Evolutionary conservation across 2,329 filamentous ascomycete species (phyloP).

Genomic region (Colletotrichum sp.): DNA sequence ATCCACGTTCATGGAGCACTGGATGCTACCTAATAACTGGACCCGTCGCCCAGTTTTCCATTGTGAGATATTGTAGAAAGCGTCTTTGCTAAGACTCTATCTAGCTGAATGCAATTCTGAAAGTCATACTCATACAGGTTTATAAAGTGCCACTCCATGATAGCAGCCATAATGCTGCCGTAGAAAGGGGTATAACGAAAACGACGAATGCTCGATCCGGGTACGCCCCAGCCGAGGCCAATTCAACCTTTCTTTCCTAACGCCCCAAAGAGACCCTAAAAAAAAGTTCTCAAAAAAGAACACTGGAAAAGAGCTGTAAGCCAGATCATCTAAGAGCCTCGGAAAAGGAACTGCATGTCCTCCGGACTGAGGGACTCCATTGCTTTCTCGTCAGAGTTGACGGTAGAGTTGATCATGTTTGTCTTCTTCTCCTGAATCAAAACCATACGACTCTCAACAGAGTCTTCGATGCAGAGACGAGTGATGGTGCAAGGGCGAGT

Average conservation of each 20-base stretch:
- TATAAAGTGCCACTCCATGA: neutral
- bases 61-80: neutral
- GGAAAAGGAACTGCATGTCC: conserved; percentile 96
- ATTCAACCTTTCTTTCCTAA: neutral
- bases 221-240: neutral
- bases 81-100: neutral
- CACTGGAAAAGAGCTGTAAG: neutral
- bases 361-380: conserved; percentile 90
- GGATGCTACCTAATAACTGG: neutral
- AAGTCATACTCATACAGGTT: neutral
- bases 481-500: conserved; percentile 93
- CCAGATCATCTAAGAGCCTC: conserved; percentile 51
- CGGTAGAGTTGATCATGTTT: conserved; percentile 95
- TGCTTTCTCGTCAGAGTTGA: conserved; percentile 89
- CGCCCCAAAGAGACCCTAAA: neutral
- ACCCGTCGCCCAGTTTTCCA: neutral
- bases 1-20: neutral
- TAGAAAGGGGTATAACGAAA: neutral
- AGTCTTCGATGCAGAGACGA: conserved; percentile 94
- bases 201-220: neutral
- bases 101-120: neutral
- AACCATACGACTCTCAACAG: conserved; percentile 94
- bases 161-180: neutral
- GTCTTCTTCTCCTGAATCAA: conserved; percentile 98
- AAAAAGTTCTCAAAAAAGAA: neutral